Evolutionary conservation across 2,329 filamentous ascomycete species (phyloP).

Genomic region (Arthrinium phaeospermum): DNA sequence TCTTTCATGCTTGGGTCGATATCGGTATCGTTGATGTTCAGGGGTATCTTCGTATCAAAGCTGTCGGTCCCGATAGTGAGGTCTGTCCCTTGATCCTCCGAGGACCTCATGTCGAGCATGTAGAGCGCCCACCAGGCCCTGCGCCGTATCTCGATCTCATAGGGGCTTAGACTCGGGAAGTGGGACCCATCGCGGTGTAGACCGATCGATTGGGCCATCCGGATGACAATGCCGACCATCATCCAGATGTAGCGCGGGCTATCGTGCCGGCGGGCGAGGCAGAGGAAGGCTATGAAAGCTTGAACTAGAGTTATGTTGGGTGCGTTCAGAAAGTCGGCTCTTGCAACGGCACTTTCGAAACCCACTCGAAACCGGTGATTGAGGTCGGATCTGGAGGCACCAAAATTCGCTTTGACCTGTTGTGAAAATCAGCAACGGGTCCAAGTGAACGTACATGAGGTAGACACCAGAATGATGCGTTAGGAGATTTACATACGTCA

Average conservation of each 20-base stretch:
- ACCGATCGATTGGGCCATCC: constrained; percentile 64
- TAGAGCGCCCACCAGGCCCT: constrained; percentile 67
- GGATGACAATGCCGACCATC: constrained; percentile 61
- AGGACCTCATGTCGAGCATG: constrained; percentile 63
- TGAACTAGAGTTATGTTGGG: constrained; percentile 58
- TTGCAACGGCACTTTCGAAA: constrained; percentile 53
- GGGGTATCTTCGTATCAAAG: constrained; percentile 62
- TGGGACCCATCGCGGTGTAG: constrained; percentile 64
- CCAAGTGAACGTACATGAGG: not conserved
- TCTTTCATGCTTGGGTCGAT: constrained; percentile 43
- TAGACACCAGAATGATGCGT: not conserved
- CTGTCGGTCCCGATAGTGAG: constrained; percentile 57
- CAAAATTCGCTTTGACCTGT: constrained; percentile 40
- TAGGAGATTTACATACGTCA: constrained; percentile 47
- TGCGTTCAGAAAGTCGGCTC: constrained; percentile 55
- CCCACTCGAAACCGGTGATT: constrained; percentile 48
- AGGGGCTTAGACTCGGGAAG: constrained; percentile 58
- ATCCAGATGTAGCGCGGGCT: constrained; percentile 56
- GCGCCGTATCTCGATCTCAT: constrained; percentile 64
- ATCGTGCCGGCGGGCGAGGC: constrained; percentile 54
- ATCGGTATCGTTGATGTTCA: constrained; percentile 56
- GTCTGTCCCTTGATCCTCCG: constrained; percentile 68
- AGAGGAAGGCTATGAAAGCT: constrained; percentile 56
- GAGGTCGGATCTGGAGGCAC: constrained; percentile 45
- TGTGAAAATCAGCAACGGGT: constrained; percentile 27